Conservation (phyloP, 2,329 filamentous ascomycete species). For the Claviceps pazoutovae region DNA sequence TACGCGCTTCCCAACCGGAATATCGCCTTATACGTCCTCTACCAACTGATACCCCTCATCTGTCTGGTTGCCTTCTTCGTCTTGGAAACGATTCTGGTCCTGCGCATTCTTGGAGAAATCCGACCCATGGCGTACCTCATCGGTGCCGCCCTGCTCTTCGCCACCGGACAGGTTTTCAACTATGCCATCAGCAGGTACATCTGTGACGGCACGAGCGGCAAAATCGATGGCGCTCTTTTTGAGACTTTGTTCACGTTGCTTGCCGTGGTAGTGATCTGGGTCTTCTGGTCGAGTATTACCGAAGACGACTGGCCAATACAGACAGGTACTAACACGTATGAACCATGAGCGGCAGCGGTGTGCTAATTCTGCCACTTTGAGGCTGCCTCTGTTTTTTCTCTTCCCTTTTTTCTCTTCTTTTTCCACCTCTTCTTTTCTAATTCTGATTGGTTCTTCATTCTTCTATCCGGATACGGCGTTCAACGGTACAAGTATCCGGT, state of each 20-base stretch:
- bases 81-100: constrained; percentile 69
- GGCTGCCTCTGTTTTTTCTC: background rate
- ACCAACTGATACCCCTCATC: constrained; percentile 76
- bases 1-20: constrained; percentile 48
- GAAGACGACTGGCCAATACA: constrained; percentile 89
- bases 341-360: constrained; percentile 11
- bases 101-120: constrained; percentile 73
- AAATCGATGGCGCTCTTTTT: constrained; percentile 87
- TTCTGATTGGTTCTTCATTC: constrained; percentile 1
- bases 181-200: constrained; percentile 87
- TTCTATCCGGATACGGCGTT: constrained; percentile 10
- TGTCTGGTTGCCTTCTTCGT: constrained; percentile 82
- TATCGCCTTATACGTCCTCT: constrained; percentile 85
- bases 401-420: constrained; percentile 4
- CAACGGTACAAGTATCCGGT: constrained; percentile 9
- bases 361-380: constrained; percentile 1
- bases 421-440: background rate
- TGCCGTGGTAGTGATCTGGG: constrained; percentile 71
- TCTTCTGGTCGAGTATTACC: constrained; percentile 98
- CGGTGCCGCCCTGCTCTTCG: constrained; percentile 66
- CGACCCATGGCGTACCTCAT: constrained; percentile 85
- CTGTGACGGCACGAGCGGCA: constrained; percentile 67
- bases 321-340: constrained; percentile 25
- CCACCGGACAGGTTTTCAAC: constrained; percentile 88
- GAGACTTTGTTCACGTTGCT: constrained; percentile 84